These are phyloP conservation scores for Sarcodon aspratus DNA, from an alignment of 768 basidiomycete species.

Conservation along the genomic window DNA sequence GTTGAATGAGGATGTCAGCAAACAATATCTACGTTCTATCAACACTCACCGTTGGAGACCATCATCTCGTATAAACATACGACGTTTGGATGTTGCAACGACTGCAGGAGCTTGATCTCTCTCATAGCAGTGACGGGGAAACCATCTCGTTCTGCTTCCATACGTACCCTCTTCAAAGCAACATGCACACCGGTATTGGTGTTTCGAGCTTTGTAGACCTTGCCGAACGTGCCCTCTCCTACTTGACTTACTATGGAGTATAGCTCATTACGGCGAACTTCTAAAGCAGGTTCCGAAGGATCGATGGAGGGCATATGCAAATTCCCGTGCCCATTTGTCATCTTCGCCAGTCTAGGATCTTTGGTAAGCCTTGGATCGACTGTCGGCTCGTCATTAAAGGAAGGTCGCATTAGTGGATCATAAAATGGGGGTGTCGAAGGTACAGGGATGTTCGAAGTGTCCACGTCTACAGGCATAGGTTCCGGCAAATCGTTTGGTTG, in stretches of 20 bases:
- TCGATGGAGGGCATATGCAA: too few relatives aligned
- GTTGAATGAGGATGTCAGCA: conserved; percentile 6
- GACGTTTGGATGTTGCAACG: conserved; percentile 81
- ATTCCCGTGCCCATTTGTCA: too few relatives aligned
- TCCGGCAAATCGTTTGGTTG: too few relatives aligned
- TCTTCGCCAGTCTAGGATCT: too few relatives aligned
- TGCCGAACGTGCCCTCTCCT: conserved; percentile 97
- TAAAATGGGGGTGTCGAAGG: too few relatives aligned
- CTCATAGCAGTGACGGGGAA: conserved; percentile 99
- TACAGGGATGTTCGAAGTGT: too few relatives aligned
- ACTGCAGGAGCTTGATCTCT: conserved; percentile 95
- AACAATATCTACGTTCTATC: neutral
- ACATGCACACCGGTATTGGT: conserved; percentile 65
- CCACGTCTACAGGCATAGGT: too few relatives aligned
- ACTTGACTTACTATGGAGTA: conserved; percentile 90
- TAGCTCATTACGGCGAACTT: conserved; percentile 32
- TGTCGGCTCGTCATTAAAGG: too few relatives aligned
- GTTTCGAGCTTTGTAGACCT: conserved; percentile 93
- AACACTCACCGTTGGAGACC: conserved; percentile 78
- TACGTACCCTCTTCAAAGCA: conserved; percentile 91
- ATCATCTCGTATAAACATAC: conserved; percentile 95
- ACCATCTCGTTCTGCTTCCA: conserved; percentile 96
- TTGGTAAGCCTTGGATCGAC: too few relatives aligned
- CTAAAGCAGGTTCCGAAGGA: too few relatives aligned
- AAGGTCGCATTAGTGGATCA: too few relatives aligned